Base-by-base conservation (phyloP, 2,329 filamentous ascomycete species). In the Exophiala mesophila region DNA sequence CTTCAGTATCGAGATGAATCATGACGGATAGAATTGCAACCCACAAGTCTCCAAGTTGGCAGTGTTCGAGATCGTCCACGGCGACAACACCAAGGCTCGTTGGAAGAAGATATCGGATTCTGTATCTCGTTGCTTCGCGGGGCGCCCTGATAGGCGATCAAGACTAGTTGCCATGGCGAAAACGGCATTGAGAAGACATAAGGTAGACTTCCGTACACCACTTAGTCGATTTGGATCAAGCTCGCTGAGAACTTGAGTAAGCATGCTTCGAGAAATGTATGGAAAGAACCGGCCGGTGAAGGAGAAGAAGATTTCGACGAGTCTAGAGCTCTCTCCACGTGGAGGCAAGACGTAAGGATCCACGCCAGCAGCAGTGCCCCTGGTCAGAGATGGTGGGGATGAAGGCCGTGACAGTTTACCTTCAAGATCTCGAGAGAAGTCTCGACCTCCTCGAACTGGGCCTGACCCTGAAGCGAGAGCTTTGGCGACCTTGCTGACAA, bases 401-500 rank as follows among this genome's bases (percentile, higher is more conserved):
- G 23, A n/a, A 4, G 36, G 36, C 23, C 36, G 36, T 16, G 36
- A 39, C 13, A 39, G 9, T 5, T 21, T 10, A 4, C 21, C 20
- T 4, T 21, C 23, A 10, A 39, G 23, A 15, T 28, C 20, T 39
- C 36, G 36, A 13, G 21, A 18, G 8, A 15, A 29, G 36, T 39
- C 36, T 30, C 23, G 7, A 8, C 36, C 36, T 29, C 20, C 21
- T 4, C 23, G 23, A 21, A 30, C 18, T 12, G 36, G 12, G 7
- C 7, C 3, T 3, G 23, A 18, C 7, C 36, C 36, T 26, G 20
- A 17, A 4, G 36, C 36, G n/a, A 39, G 36, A 17, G 30, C 36
- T 13, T 17, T 28, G 36, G 36, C 23, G 20, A 39, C 13, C 12
- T 39, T 53, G 59, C 63, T 64, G 34, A 64, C 63, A 37, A 59